Evolutionary conservation across 768 basidiomycete genomes (phyloP).

Genomic region (Cubamyces lactineus): DNA sequence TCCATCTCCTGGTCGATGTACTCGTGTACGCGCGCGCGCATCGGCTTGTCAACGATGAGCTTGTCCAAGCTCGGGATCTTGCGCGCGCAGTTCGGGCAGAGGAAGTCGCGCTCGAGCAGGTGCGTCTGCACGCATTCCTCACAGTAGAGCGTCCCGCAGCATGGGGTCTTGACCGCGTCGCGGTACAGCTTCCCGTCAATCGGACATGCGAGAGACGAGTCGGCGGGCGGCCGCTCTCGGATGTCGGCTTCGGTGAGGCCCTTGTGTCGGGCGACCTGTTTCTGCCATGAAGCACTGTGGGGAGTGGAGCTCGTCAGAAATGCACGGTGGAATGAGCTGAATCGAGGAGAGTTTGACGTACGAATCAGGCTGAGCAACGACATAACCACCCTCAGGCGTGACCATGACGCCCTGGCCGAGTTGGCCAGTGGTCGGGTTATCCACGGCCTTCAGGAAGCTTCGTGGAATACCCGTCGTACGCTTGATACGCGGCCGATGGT

Average conservation of each 20-base stretch:
- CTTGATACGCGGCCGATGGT: constrained; percentile 94
- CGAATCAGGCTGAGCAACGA: constrained; percentile 96
- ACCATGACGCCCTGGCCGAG: constrained; percentile 93
- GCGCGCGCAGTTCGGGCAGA: constrained; percentile 88
- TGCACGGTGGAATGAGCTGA: not conserved
- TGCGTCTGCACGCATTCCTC: constrained; percentile 97
- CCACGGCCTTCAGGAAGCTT: constrained; percentile 95
- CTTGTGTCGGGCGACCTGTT: constrained; percentile 79
- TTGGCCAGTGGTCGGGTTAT: constrained; percentile 75
- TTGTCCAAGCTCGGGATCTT: constrained; percentile 91
- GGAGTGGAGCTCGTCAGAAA: constrained; percentile 43
- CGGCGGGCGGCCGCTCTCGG: constrained; percentile 81
- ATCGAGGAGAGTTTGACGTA: constrained; percentile 49
- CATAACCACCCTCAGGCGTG: constrained; percentile 97
- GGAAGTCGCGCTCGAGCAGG: constrained; percentile 92
- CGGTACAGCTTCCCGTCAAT: constrained; percentile 93
- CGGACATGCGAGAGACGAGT: constrained; percentile 80
- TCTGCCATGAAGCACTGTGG: constrained; percentile 90
- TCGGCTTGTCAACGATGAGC: constrained; percentile 76
- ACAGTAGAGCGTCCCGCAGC: constrained; percentile 89
- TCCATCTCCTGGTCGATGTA: constrained; percentile 85
- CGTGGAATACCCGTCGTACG: constrained; percentile 98
- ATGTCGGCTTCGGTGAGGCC: constrained; percentile 87
- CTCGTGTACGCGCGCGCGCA: constrained; percentile 74
- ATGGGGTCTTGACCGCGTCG: constrained; percentile 94